Conservation (phyloP, 2,329 filamentous ascomycete species). For the Gremmenia infestans region DNA sequence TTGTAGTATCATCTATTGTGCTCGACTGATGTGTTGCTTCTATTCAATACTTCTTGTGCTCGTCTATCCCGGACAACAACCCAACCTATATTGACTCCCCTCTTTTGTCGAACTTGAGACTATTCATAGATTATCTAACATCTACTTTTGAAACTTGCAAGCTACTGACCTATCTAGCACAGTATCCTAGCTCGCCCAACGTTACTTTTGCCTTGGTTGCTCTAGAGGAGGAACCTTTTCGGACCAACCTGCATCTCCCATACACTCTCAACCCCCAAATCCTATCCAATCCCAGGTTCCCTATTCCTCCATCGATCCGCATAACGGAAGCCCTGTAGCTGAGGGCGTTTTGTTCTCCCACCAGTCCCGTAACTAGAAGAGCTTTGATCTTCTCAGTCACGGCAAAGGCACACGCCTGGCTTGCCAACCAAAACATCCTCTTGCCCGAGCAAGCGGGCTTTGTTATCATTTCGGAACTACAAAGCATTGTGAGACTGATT, state of each 20-base stretch:
- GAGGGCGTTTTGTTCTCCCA: not conserved
- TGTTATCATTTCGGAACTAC: not conserved
- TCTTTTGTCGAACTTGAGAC: not conserved
- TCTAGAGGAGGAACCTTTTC: not conserved
- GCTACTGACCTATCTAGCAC: not conserved
- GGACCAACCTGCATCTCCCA: not conserved
- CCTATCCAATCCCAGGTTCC: not conserved
- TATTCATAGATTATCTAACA: not conserved
- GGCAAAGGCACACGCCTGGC: constrained; percentile 1
- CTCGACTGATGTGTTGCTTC: not conserved
- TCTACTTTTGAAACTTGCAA: not conserved
- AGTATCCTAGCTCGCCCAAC: not conserved
- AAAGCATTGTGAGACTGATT: too few relatives aligned
- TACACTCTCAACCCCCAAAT: not conserved
- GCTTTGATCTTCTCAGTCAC: not conserved
- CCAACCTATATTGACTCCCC: not conserved
- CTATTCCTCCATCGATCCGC: not conserved
- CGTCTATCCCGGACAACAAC: not conserved
- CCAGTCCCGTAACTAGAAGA: not conserved
- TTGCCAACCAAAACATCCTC: constrained; percentile 11
- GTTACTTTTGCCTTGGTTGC: not conserved
- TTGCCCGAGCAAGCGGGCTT: constrained; percentile 4
- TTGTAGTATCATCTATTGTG: too few relatives aligned
- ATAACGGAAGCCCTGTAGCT: not conserved
- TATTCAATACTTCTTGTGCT: not conserved